Evolutionary conservation across 1,284 basidiomycete species (phyloP), one percentile per base, ranked within the genome.

Genomic region (Austroboletus rostrupii): DNA sequence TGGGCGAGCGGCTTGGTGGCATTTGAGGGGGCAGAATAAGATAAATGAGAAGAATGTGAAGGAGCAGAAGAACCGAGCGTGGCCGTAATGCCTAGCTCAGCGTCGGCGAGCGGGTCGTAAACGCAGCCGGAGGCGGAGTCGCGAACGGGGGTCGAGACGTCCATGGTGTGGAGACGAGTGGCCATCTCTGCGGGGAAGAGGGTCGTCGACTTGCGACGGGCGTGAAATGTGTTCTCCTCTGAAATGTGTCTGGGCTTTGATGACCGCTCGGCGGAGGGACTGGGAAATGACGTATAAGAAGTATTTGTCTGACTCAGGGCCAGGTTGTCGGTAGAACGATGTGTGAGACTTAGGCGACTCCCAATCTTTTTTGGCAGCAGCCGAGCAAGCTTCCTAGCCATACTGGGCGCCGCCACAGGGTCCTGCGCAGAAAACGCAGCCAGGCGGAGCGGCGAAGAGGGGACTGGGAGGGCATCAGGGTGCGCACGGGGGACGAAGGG

Each of bases 151-250:
- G 26, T 55, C 1, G 55, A 69, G 32, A 66, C 64, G 19, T 66
- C 67, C 47, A 66, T 67, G 29, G 65, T 59, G 21, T 66, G 64
- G 37, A 65, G 50, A 45, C 60, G 66, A 33, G 64, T 47, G 43
- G 44, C 47, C 14, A 69, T 46, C 47, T 67, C 64, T 40, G 58
- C 53, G 1, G 64, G 66, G 41, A 69, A 66, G 52, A 66, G 55
- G 9, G 62, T 65, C 29, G 64, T 55, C 49, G 64, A 66, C 61
- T 66, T 66, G 50, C 68, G 66, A 48, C 68, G 64, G 11, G 64
- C 57, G 50, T 69, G 68, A 33, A 66, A 66, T 0, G 64, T 70
- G 53, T 69, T 68, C 55, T 63, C 62, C 47, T 68, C 65, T 36
- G 60, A 61, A 38, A 55, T n/a, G 48, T 52, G 59, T 43, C 59